Conservation (phyloP, 2,329 filamentous ascomycete genomes). For the Aspergillus melleus region DNA sequence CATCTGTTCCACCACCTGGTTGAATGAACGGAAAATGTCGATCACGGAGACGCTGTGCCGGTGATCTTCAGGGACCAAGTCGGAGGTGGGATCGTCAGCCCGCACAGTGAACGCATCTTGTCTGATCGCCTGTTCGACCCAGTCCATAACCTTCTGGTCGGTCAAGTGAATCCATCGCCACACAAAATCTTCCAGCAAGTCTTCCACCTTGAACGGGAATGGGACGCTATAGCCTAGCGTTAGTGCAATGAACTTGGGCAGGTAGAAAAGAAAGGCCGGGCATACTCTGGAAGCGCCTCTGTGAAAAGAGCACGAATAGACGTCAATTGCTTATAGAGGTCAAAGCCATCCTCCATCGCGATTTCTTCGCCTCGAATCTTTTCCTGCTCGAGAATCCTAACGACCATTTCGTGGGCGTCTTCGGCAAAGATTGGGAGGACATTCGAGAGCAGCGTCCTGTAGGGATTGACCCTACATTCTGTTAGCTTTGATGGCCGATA, state of each 20-base stretch:
- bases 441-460: slow-evolving; percentile 74
- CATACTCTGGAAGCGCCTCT: slow-evolving; percentile 66
- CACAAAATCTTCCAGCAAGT: slow-evolving; percentile 83
- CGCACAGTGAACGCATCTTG: slow-evolving; percentile 83
- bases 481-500: slow-evolving; percentile 29
- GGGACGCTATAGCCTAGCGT: slow-evolving; percentile 50
- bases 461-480: slow-evolving; percentile 52
- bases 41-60: slow-evolving; percentile 91
- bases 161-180: slow-evolving; percentile 91
- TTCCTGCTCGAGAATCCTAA: slow-evolving; percentile 73
- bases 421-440: slow-evolving; percentile 88
- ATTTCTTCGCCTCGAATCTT: slow-evolving; percentile 72
- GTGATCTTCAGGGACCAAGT: slow-evolving; percentile 71
- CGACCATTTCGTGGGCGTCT: slow-evolving; percentile 82
- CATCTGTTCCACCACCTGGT: slow-evolving; percentile 85
- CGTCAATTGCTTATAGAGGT: slow-evolving; percentile 84
- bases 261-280: not conserved
- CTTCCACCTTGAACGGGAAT: slow-evolving; percentile 87
- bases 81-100: slow-evolving; percentile 57
- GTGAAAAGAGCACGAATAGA: slow-evolving; percentile 80
- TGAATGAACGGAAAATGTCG: slow-evolving; percentile 92
- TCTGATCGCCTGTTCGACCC: slow-evolving; percentile 87
- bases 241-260: slow-evolving; percentile 8
- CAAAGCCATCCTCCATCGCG: slow-evolving; percentile 87
- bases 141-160: slow-evolving; percentile 74